Base-by-base conservation (phyloP, 2,329 filamentous ascomycete genomes). In the Pezicula neosporulosa region DNA sequence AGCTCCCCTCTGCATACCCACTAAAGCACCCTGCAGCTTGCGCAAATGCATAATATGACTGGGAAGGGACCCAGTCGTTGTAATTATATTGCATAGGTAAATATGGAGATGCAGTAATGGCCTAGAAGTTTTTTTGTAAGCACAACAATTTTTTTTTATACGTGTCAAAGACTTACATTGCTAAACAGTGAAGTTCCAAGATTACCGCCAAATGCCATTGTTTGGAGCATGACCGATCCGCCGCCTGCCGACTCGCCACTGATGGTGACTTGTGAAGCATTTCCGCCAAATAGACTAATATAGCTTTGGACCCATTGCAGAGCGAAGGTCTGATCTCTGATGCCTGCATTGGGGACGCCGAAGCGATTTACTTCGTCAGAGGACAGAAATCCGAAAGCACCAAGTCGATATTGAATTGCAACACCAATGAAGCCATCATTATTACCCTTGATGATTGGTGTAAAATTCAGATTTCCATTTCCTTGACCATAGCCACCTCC, bases 221-320 rank as follows among this genome's bases (percentile, higher is more conserved):
- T 71, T 67, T 74, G 54, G 77, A 80, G 0, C 21, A 78, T 71
- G 4, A 78, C 73, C 18, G 66, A 68, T 1, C 76, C 77, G 1
- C 69, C 80, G 2, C 81, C 80, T 0, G 81, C 78, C 12, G 73
- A 77, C 53, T 80, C 76, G 0, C 81, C 80, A 53, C 74, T 73
- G 16, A 82, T 72, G 1, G 77, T 80, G 1, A 83, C 75, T 10
- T 74, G 70, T 1, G 62, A 56, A 0, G 71, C 69, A 46, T 83
- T 72, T 6, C 80, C 78, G 0, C 80, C 78, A 49, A 83, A 83
- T 1, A 70, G 62, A 6, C 64, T 57, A 48, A 83, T 78, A 52
- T 83, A 66, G 15, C 68, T 70, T 44, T 80, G 74, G 0, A 83
- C 74, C 71, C 81, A 83, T 55, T 74, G 62, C 2, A 83, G 62